Evolutionary conservation across 1,284 basidiomycete species (phyloP).

Genomic region (Ustilago crameri): DNA sequence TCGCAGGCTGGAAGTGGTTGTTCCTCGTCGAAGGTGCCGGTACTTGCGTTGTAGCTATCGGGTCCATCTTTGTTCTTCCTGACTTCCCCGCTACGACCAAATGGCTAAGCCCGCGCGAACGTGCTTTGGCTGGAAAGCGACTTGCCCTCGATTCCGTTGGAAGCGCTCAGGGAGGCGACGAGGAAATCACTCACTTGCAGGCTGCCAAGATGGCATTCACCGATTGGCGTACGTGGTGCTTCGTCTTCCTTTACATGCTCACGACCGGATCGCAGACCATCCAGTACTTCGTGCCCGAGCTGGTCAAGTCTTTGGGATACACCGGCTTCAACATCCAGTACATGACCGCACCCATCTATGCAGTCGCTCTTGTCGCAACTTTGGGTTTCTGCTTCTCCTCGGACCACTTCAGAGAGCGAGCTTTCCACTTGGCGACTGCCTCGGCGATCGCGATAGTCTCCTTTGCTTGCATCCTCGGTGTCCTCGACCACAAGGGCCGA

Average conservation of each 20-base stretch:
- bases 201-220: conserved; percentile 68
- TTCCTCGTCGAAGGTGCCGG: conserved; percentile 40
- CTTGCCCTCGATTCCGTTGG: conserved; percentile 21
- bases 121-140: conserved; percentile 17
- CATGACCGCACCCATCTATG: conserved; percentile 34
- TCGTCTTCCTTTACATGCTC: conserved; percentile 69
- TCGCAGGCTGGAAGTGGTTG: conserved; percentile 37
- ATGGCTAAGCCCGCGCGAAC: conserved; percentile 38
- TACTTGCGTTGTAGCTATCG: conserved; percentile 23
- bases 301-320: conserved; percentile 50
- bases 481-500: conserved; percentile 64
- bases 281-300: conserved; percentile 58
- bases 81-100: conserved; percentile 35
- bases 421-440: conserved; percentile 67
- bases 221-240: conserved; percentile 68
- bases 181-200: conserved; percentile 60
- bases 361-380: conserved; percentile 23
- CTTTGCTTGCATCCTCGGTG: too few species aligned
- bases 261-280: conserved; percentile 55
- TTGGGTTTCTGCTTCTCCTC: conserved; percentile 61
- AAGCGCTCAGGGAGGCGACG: conserved; percentile 18
- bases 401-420: conserved; percentile 68
- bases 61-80: conserved; percentile 27
- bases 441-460: neutral
- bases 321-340: conserved; percentile 45